Base-by-base conservation (phyloP, 2,329 filamentous ascomycete species). In the Dothideomycetidae sp. region DNA sequence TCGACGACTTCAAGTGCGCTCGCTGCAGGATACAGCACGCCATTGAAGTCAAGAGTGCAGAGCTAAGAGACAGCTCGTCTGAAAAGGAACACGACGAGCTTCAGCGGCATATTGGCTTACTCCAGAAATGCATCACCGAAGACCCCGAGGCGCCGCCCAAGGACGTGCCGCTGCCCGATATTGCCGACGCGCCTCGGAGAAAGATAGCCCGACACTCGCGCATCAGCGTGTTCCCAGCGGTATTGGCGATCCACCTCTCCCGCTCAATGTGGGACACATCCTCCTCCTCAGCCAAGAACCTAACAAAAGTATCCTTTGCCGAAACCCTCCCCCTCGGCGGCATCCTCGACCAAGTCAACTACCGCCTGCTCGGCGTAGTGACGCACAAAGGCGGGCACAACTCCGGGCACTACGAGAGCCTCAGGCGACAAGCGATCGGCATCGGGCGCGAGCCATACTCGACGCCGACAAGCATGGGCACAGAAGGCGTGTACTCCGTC, bases 1-100 rank as follows among this genome's bases (percentile, higher is more conserved):
- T 98, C 46, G 88, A 96, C 45, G 90, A 93, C 55, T 98, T 92
- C 66, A 86, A 82, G 48, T 98, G 90, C 61, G 90, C 94, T 50
- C 81, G 77, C 59, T 98, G 90, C 53, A 75, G 85, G 14, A 67
- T 98, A n/a, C 60, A 82, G 30, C 81, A 93, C 55, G 85, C 85
- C 3, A 62, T 82, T 37, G 65, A 75, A 18, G 58, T 63, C 21
- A 70, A 62, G 39, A 66, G 71, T 3, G 66, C 56, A 14, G 39
- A 51, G 2, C 71, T 72, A 0, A 65, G 70, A 4, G 55, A 55
- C 13, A 71, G 54, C 3, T 46, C 47, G 10, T 34, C 38, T 1
- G 32, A 37, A 5, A 19, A 14, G 43, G 50, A 1, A 45, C 43
- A 13, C 38, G 50, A 14, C 30, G 26, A 60, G 10, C 60, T 81